These are phyloP conservation scores for Tinospora cordifolia DNA, from an alignment of 164 flowering plant species.

Conservation along the genomic window DNA sequence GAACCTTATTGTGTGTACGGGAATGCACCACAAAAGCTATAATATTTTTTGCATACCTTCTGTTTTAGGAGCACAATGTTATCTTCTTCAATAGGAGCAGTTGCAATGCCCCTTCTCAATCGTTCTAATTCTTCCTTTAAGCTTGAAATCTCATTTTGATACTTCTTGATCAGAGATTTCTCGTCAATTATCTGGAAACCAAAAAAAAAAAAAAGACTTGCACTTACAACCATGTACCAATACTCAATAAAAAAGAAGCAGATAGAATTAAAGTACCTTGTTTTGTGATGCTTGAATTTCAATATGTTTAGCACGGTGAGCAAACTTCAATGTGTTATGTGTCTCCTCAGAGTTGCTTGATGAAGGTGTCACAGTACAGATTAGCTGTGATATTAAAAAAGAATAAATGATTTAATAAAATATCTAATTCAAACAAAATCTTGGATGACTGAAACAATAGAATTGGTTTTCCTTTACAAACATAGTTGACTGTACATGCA, in stretches of 20 bases:
- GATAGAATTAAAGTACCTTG: conserved; percentile 37
- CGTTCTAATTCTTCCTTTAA: conserved; percentile 90
- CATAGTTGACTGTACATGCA: background rate
- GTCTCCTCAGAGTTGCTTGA: conserved; percentile 96
- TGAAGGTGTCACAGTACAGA: conserved; percentile 93
- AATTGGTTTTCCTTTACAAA: background rate
- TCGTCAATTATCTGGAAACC: conserved; percentile 86
- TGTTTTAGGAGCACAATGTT: conserved; percentile 74
- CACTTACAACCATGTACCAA: conserved; percentile 7
- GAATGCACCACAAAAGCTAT: background rate
- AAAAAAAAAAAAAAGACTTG: conserved; percentile 16
- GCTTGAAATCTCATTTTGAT: conserved; percentile 80
- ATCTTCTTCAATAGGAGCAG: conserved; percentile 51
- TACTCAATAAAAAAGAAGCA: conserved; percentile 4
- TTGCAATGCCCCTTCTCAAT: conserved; percentile 61
- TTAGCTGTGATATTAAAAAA: conserved; percentile 49
- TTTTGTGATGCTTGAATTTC: conserved; percentile 97
- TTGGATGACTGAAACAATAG: background rate
- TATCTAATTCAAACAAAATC: background rate
- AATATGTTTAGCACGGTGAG: conserved; percentile 94
- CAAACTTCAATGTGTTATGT: conserved; percentile 95
- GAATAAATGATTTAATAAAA: background rate
- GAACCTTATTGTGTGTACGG: background rate
- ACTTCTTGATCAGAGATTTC: conserved; percentile 93
- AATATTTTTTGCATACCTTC: conserved; percentile 45